A percentile compares a stretch with the other conserved stretches of the same genome.
These are phyloP conservation scores for Tetratostichococcus sp. DNA, from an alignment of 139 green algal genomes.

Conservation along the genomic window DNA sequence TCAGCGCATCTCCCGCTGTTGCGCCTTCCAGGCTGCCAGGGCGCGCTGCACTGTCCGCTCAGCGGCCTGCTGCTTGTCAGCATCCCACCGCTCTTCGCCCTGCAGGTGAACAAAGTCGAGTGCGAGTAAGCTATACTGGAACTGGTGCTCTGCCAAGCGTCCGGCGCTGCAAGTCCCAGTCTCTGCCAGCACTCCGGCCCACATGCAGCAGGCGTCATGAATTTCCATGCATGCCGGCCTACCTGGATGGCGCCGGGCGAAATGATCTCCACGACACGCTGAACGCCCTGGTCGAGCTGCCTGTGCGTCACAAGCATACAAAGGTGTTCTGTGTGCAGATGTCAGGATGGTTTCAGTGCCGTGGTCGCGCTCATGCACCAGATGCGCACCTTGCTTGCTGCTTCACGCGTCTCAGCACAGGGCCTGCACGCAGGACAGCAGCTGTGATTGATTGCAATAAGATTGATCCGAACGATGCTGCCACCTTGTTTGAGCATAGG, in stretches of 20 bases:
- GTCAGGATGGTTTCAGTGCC: too few relatives aligned
- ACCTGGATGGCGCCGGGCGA: not conserved
- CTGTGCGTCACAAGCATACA: not conserved
- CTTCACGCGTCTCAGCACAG: not conserved
- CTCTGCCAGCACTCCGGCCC: too few relatives aligned
- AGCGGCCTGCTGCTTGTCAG: not conserved
- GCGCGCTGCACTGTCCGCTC: not conserved
- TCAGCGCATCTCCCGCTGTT: not conserved
- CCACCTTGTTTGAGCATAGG: too few relatives aligned
- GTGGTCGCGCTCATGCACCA: not conserved
- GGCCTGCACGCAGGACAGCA: not conserved
- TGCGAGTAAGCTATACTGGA: too few relatives aligned
- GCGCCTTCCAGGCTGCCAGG: not conserved
- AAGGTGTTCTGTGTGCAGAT: too few relatives aligned
- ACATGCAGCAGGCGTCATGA: too few relatives aligned
- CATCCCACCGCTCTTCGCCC: not conserved
- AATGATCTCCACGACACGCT: not conserved
- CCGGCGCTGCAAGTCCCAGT: too few relatives aligned
- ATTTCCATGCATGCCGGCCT: too few relatives aligned
- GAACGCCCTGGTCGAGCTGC: not conserved
- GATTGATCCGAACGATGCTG: too few relatives aligned
- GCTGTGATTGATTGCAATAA: too few relatives aligned
- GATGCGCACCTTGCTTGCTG: not conserved
- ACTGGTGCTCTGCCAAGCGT: too few relatives aligned
- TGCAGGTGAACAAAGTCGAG: too few relatives aligned